A percentile compares a stretch with the other conserved stretches of the same genome.
Conservation (phyloP, 345 rosid genomes). For the Eucalyptus lansdowneana region DNA sequence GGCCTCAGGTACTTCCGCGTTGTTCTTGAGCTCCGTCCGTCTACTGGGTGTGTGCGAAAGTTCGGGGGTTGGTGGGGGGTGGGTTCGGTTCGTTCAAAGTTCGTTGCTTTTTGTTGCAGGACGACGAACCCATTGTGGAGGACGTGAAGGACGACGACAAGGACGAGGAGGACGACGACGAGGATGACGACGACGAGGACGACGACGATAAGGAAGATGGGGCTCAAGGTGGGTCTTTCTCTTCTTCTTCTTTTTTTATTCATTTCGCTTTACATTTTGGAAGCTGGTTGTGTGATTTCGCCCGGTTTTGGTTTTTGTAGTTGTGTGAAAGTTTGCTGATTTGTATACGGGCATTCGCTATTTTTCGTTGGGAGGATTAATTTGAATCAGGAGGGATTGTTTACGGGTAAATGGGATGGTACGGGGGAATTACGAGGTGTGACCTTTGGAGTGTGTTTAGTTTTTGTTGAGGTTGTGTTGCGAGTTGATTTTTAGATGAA, state of each 20-base stretch:
- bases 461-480: not conserved
- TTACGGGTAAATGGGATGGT: not conserved
- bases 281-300: not conserved
- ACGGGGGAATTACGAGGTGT: not conserved
- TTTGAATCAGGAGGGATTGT: not conserved
- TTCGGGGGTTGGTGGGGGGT: not conserved
- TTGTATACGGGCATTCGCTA: not conserved
- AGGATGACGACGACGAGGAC: constrained; percentile 56
- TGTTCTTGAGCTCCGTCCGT: not conserved
- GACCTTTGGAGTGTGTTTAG: not conserved
- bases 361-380: not conserved
- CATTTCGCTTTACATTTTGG: not conserved
- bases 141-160: constrained; percentile 61
- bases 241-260: not conserved
- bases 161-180: constrained; percentile 61
- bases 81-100: not conserved
- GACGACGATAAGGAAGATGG: constrained; percentile 55
- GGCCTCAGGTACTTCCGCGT: not conserved
- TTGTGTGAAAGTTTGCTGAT: not conserved
- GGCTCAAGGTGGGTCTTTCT: constrained; percentile 20
- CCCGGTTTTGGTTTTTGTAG: not conserved
- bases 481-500: not conserved
- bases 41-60: not conserved
- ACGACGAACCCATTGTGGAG: constrained; percentile 50
- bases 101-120: not conserved